Percentiles rank a stretch among this genome's conserved stretches.
These are phyloP conservation scores for Rhizophagus prolifer DNA, from an alignment of 192 early-diverging fungal species.

Conservation along the genomic window DNA sequence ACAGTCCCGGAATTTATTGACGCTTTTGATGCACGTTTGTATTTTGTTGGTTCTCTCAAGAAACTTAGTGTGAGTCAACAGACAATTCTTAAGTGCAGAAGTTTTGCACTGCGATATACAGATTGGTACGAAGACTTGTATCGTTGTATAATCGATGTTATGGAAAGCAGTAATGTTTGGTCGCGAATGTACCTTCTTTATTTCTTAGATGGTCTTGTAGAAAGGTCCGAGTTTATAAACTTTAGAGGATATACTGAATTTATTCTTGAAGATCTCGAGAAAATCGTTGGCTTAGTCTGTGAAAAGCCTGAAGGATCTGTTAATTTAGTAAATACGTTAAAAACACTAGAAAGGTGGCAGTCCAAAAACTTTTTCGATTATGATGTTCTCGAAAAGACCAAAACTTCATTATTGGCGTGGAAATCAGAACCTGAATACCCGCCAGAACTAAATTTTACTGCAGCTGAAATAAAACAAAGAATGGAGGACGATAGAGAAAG, in stretches of 20 bases:
- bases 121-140: conserved; percentile 56
- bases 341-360: conserved; percentile 44
- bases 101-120: conserved; percentile 51
- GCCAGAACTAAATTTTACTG: conserved; percentile 35
- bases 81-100: conserved; percentile 54
- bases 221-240: conserved; percentile 43
- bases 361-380: conserved; percentile 33
- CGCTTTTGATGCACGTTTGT: conserved; percentile 53
- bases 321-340: conserved; percentile 52
- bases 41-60: conserved; percentile 46
- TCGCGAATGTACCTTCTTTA: conserved; percentile 59
- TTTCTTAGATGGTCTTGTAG: conserved; percentile 54
- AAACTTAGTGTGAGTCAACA: conserved; percentile 61
- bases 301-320: conserved; percentile 50
- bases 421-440: conserved; percentile 3
- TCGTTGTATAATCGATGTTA: conserved; percentile 55
- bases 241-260: conserved; percentile 53
- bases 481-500: conserved; percentile 63
- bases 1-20: not conserved
- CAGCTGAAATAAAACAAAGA: conserved; percentile 52
- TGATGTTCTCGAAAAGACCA: not conserved
- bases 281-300: conserved; percentile 44
- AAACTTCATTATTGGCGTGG: not conserved
- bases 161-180: conserved; percentile 49
- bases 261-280: conserved; percentile 42